phyloP scores from a whole-genome alignment of 1,139 yeast species.

The Kodamaea sp. region DNA sequence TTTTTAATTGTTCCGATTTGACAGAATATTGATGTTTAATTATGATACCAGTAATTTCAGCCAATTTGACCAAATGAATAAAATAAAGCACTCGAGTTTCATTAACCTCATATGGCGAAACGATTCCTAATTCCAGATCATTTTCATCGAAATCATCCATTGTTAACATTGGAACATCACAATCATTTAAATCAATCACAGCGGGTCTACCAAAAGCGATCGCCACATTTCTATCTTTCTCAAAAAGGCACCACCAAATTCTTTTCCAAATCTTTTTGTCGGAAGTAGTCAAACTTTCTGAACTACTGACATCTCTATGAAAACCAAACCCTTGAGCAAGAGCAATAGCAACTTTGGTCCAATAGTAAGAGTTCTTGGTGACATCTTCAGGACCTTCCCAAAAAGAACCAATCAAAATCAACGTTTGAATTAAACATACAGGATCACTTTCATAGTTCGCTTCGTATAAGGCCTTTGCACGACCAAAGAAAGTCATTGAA shows the following conservation, averaged over 20 bases:
- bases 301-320: slow-evolving; percentile 50
- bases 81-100: slow-evolving; percentile 53
- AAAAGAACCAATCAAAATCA: slow-evolving; percentile 63
- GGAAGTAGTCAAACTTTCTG: slow-evolving; percentile 26
- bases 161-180: slow-evolving; percentile 73
- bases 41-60: slow-evolving; percentile 72
- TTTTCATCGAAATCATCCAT: slow-evolving; percentile 62
- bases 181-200: slow-evolving; percentile 66
- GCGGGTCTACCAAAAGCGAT: slow-evolving; percentile 76
- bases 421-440: slow-evolving; percentile 59
- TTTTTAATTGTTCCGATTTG: slow-evolving; percentile 54
- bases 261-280: slow-evolving; percentile 65
- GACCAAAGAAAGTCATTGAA: slow-evolving; percentile 62
- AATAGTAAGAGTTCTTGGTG: slow-evolving; percentile 68
- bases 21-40: slow-evolving; percentile 70
- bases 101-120: slow-evolving; percentile 45
- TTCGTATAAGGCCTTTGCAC: slow-evolving; percentile 77
- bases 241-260: slow-evolving; percentile 78
- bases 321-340: slow-evolving; percentile 80
- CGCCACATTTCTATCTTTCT: slow-evolving; percentile 69
- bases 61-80: slow-evolving; percentile 62
- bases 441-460: slow-evolving; percentile 73
- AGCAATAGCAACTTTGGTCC: slow-evolving; percentile 72
- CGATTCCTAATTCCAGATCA: slow-evolving; percentile 43
- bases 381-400: slow-evolving; percentile 82